Percentiles rank a stretch among this genome's conserved stretches.
phyloP scores from a whole-genome alignment of 2,329 filamentous ascomycete genomes.

The Chaetomiaceae sp. region DNA sequence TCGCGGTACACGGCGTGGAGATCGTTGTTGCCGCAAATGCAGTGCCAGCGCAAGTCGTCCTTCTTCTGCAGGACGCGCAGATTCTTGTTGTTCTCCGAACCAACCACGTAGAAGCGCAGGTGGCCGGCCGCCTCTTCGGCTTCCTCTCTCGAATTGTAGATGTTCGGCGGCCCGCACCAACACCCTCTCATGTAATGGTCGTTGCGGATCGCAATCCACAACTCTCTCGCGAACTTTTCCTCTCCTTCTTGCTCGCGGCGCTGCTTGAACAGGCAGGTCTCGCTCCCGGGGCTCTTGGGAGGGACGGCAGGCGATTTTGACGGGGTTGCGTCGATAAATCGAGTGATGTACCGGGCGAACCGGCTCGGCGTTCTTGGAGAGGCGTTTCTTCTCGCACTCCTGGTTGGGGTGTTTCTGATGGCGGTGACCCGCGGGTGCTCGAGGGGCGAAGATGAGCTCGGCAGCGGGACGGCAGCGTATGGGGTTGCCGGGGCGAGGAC shows the following conservation, averaged over 20 bases:
- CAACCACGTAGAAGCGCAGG: slow-evolving; percentile 25
- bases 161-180: slow-evolving; percentile 21
- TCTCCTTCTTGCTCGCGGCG: slow-evolving; percentile 19
- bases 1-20: slow-evolving; percentile 9
- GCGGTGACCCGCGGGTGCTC: slow-evolving; percentile 10
- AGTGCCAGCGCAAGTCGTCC: slow-evolving; percentile 25
- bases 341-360: slow-evolving; percentile 5
- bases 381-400: slow-evolving; percentile 1
- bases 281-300: slow-evolving; percentile 12
- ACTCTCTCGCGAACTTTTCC: slow-evolving; percentile 21
- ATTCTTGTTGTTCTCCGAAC: slow-evolving; percentile 12
- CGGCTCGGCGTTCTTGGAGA: slow-evolving; percentile 1
- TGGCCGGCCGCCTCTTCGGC: slow-evolving; percentile 23
- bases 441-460: slow-evolving; percentile 5
- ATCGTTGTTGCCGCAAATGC: slow-evolving; percentile 17
- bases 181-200: slow-evolving; percentile 25
- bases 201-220: slow-evolving; percentile 25
- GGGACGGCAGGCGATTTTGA: background rate
- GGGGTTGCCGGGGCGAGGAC: slow-evolving; percentile 7
- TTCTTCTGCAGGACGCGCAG: slow-evolving; percentile 24
- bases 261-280: slow-evolving; percentile 15
- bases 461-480: background rate
- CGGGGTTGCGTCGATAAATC: slow-evolving; percentile 8
- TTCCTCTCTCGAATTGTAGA: slow-evolving; percentile 25
- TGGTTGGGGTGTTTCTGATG: slow-evolving; percentile 3